phyloP scores from a whole-genome alignment of 768 basidiomycete species.

The Kwoniella bestiolae region DNA sequence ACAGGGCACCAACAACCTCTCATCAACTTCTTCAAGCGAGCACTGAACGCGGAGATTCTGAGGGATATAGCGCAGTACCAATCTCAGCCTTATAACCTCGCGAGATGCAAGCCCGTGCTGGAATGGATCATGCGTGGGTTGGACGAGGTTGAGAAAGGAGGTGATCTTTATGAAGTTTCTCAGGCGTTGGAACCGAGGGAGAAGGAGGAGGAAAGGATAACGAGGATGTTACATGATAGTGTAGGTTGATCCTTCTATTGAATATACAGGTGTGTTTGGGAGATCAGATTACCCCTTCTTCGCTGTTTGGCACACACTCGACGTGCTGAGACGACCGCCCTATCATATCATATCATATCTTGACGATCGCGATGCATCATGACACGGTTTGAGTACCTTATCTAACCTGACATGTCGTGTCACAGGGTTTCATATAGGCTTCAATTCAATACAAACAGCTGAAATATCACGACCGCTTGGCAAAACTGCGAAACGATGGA shows the following conservation, averaged over 20 bases:
- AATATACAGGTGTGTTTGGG: background rate
- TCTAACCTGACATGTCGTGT: background rate
- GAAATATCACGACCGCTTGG: background rate
- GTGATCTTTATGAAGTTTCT: slow-evolving; percentile 72
- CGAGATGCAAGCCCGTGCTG: slow-evolving; percentile 68
- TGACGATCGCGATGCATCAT: background rate
- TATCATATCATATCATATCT: background rate
- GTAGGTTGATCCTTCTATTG: slow-evolving; percentile 31
- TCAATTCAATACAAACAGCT: background rate
- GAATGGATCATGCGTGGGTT: slow-evolving; percentile 79
- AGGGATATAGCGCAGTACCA: slow-evolving; percentile 97
- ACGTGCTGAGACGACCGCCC: too few species aligned
- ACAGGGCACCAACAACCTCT: slow-evolving; percentile 55
- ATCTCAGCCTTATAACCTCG: slow-evolving; percentile 83
- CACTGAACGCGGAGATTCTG: slow-evolving; percentile 94
- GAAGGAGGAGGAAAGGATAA: slow-evolving; percentile 94
- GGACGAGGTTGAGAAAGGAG: slow-evolving; percentile 63
- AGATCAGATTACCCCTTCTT: too few species aligned
- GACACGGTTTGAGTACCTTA: background rate
- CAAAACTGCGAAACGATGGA: background rate
- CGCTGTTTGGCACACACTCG: too few species aligned
- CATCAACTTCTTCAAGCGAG: slow-evolving; percentile 94
- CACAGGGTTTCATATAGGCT: slow-evolving; percentile 8
- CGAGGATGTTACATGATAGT: slow-evolving; percentile 51
- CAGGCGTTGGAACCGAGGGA: slow-evolving; percentile 89